Conservation (phyloP, 208 protist species). For the Acanthamoeba lenticulata region DNA sequence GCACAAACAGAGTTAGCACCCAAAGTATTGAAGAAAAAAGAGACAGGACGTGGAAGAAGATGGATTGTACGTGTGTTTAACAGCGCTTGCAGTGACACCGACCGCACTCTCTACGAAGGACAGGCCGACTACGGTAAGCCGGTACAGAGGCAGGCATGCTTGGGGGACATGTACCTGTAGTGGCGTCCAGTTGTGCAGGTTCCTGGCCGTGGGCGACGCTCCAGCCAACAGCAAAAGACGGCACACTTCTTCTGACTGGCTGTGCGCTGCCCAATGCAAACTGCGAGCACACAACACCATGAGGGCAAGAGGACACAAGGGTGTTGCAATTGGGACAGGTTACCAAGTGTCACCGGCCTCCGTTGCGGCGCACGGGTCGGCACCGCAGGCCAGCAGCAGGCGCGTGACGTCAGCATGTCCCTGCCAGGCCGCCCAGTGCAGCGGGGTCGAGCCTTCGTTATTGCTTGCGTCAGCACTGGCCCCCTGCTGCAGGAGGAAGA, state of each 20-base stretch:
- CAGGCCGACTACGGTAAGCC: background rate
- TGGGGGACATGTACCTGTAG: slow-evolving; percentile 40
- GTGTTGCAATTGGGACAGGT: background rate
- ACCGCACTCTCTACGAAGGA: background rate
- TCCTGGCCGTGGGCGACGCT: background rate
- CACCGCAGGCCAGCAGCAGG: background rate
- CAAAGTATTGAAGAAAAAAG: too few relatives aligned
- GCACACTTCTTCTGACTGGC: background rate
- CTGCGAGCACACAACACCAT: background rate
- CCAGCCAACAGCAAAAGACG: background rate
- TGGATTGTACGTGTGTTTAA: background rate
- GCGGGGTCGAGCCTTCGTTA: background rate
- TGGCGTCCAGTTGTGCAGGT: background rate
- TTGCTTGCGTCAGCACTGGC: background rate
- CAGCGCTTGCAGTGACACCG: background rate
- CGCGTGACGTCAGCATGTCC: background rate
- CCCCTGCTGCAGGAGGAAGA: background rate
- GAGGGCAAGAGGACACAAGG: background rate
- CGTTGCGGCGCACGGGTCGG: background rate
- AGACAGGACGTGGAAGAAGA: background rate
- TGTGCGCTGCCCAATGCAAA: background rate
- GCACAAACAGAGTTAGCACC: background rate
- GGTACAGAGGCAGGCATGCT: too few relatives aligned
- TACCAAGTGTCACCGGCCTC: background rate
- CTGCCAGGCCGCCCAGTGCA: slow-evolving; percentile 37